Evolutionary conservation across 805 yeast genomes (phyloP).

Genomic region (Hanseniaspora hatyaiensis): DNA sequence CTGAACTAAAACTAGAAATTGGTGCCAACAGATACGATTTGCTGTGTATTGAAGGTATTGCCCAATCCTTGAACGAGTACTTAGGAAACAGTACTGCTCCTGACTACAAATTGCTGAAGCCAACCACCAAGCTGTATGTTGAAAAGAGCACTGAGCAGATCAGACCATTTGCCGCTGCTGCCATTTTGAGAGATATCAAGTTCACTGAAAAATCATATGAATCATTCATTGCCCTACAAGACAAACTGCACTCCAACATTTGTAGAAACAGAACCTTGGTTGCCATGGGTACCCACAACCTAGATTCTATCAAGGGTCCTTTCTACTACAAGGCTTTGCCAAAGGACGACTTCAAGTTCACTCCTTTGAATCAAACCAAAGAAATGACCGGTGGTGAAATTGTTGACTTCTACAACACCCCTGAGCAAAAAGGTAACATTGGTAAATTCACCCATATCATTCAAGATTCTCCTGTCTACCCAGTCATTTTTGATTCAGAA

Average conservation of each 20-base stretch:
- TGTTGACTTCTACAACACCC: conserved; percentile 63
- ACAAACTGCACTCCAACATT: conserved; percentile 84
- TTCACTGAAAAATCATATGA: conserved; percentile 81
- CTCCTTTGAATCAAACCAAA: conserved; percentile 61
- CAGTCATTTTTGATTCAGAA: conserved; percentile 71
- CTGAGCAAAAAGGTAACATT: conserved; percentile 73
- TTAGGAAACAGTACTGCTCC: conserved; percentile 62
- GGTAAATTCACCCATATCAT: conserved; percentile 83
- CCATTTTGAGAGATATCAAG: conserved; percentile 72
- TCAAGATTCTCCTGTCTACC: conserved; percentile 77
- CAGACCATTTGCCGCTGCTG: conserved; percentile 92
- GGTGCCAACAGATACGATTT: conserved; percentile 98
- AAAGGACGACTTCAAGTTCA: conserved; percentile 64
- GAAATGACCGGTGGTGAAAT: conserved; percentile 63
- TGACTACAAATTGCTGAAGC: conserved; percentile 47
- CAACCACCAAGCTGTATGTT: conserved; percentile 59
- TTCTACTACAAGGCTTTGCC: conserved; percentile 77
- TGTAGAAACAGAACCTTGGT: conserved; percentile 96
- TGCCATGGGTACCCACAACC: conserved; percentile 97
- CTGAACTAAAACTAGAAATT: conserved; percentile 92
- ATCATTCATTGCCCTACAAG: conserved; percentile 91
- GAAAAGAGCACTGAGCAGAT: conserved; percentile 59
- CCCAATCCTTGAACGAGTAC: conserved; percentile 86
- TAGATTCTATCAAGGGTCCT: conserved; percentile 67
- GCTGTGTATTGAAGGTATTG: conserved; percentile 96